Base-by-base conservation (phyloP, 352 stramenopile species). In the Globisporangium recalcitrans region DNA sequence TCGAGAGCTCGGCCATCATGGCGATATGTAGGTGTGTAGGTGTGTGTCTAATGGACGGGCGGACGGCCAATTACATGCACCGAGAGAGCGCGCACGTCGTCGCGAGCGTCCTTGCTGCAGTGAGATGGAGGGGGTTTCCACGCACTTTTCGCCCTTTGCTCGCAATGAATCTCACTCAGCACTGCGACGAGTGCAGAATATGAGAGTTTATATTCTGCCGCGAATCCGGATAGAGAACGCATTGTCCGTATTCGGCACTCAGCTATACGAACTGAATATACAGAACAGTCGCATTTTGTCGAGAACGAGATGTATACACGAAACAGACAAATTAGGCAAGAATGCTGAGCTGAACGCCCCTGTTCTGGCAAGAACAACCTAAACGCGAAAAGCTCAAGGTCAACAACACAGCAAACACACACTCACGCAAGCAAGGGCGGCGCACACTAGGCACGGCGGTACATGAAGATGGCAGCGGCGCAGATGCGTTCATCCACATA, bases 1-100 rank as follows among this genome's bases (percentile, higher is more conserved):
- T 48, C 63, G 47, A 44, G 38, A 51, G 61, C 60, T 68, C 56
- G 55, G 38, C 22, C 52, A 65, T 61, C 27, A 40, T 34, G 46
- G 40, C 38, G 60, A 49, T 48, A 26, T 48, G 31, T 57, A 24
- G 52, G 26, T 63, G 26, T 48, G 29, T 55, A 1, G 10, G 26
- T 52, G 24, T 38, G 36, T 16, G 36, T 59, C 38, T 59, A 34
- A 53, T 61, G 7, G 10, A 58, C 21, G 31, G 21, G 19, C 2
- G 32, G 52, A 21, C 4, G 32, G 52, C 19, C 16, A 26, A 3
- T 36, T 38, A 21, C 49, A 55, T 55, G 4, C 49, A 55, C n/a
- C 8, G 32, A 11, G 38, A 16, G 38, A 14, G 27, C 5, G 27
- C 27, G 5, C 38, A n/a, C n/a, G n/a, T n/a, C n/a, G n/a, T 46